These are phyloP conservation scores for Rauvolfia tetraphylla DNA, from an alignment of 257 asterid species.

Conservation along the genomic window DNA sequence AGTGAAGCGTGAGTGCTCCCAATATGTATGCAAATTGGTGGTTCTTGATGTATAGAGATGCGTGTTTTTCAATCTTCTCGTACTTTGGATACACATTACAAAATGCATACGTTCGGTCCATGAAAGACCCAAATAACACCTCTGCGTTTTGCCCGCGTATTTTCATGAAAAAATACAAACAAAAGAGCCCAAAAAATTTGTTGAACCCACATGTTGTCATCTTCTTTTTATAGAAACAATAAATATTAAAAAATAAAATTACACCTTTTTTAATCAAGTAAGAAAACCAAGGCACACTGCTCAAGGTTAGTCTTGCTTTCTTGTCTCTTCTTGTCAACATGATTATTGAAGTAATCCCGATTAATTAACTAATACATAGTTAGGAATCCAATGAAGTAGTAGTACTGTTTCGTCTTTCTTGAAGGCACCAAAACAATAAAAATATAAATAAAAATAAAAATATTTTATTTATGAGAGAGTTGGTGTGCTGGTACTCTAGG, in stretches of 20 bases:
- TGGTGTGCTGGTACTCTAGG: not conserved
- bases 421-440: too few species aligned
- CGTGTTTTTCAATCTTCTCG: not conserved
- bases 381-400: constrained; percentile 1
- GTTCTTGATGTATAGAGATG: not conserved
- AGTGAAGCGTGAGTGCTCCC: not conserved
- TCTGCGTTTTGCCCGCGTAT: constrained; percentile 3
- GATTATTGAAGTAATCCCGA: not conserved
- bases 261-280: not conserved
- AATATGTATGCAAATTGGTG: not conserved
- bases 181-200: not conserved
- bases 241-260: not conserved
- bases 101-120: not conserved
- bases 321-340: constrained; percentile 10
- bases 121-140: not conserved
- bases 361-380: not conserved
- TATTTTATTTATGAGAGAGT: not conserved
- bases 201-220: constrained; percentile 2
- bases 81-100: not conserved
- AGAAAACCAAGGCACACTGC: constrained; percentile 2
- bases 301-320: constrained; percentile 10
- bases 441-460: too few species aligned
- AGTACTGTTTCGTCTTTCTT: not conserved
- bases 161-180: not conserved
- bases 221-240: not conserved